Conservation (phyloP, 805 yeast species). For the Debaryomyces hansenii region DNA sequence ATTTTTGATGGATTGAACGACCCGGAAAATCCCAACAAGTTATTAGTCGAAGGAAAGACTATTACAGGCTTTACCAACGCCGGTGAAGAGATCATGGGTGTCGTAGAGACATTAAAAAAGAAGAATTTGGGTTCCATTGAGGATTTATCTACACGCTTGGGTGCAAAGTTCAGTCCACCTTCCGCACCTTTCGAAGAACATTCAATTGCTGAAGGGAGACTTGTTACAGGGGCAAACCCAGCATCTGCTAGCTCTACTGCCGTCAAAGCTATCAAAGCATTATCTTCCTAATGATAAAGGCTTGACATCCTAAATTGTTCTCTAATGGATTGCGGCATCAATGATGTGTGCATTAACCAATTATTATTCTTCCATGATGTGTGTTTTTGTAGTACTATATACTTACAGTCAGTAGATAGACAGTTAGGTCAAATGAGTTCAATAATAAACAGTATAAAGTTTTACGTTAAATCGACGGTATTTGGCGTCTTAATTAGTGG, state of each 20-base stretch:
- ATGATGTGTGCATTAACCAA: no score
- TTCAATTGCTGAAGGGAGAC: constrained; percentile 53
- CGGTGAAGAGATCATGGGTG: constrained; percentile 44
- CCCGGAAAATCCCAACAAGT: constrained; percentile 34
- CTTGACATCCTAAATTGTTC: background rate
- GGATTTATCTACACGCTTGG: constrained; percentile 34
- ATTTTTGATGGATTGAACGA: constrained; percentile 52
- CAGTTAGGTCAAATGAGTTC: background rate
- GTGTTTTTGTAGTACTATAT: background rate
- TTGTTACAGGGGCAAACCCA: constrained; percentile 70
- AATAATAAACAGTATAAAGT: constrained; percentile 34
- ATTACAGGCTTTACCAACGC: constrained; percentile 61
- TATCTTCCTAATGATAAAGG: background rate
- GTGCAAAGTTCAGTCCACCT: constrained; percentile 49
- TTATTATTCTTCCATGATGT: no score
- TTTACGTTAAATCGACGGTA: constrained; percentile 53
- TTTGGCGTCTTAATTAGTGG: constrained; percentile 54
- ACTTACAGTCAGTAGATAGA: no score
- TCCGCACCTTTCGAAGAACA: constrained; percentile 52
- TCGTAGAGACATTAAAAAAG: constrained; percentile 18
- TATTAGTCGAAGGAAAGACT: constrained; percentile 50
- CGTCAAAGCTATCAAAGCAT: constrained; percentile 27
- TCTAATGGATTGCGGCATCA: background rate
- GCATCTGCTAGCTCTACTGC: constrained; percentile 55
- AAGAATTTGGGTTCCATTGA: constrained; percentile 35